Conservation (phyloP, 208 protist genomes). For the Crithidia expoeki region DNA sequence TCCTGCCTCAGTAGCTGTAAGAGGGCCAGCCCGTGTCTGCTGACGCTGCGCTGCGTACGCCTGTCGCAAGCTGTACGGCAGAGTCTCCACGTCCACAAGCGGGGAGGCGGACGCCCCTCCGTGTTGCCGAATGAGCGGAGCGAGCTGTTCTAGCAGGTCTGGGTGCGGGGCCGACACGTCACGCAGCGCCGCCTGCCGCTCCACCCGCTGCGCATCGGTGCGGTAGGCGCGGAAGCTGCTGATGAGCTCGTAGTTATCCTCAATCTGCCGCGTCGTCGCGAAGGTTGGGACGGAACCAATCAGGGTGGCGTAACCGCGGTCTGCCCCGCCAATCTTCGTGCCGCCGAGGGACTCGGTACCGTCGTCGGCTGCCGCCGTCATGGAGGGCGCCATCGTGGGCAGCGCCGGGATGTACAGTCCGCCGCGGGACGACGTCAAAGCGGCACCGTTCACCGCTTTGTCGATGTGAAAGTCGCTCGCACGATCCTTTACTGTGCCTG, state of each 20-base stretch:
- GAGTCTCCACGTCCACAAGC: constrained; percentile 63
- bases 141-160: constrained; percentile 63
- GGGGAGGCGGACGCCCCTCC: constrained; percentile 1
- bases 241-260: constrained; percentile 79
- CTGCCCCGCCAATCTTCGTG: constrained; percentile 48
- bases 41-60: constrained; percentile 8
- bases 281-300: constrained; percentile 68
- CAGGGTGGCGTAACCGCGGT: constrained; percentile 71
- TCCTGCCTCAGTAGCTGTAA: background rate
- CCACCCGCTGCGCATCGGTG: constrained; percentile 61
- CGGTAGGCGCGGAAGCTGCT: constrained; percentile 85
- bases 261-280: constrained; percentile 59
- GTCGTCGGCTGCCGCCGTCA: constrained; percentile 72
- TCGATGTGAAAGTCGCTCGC: too few relatives aligned
- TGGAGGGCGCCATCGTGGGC: constrained; percentile 75
- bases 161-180: constrained; percentile 67
- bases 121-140: constrained; percentile 44
- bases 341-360: constrained; percentile 63
- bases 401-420: constrained; percentile 56
- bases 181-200: constrained; percentile 43
- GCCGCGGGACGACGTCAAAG: constrained; percentile 9
- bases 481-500: too few relatives aligned
- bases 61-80: constrained; percentile 44
- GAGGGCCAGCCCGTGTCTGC: background rate
- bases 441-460: too few relatives aligned